phyloP scores from a whole-genome alignment of 176 grass and related monocot genomes.

The Dactylis glomerata region DNA sequence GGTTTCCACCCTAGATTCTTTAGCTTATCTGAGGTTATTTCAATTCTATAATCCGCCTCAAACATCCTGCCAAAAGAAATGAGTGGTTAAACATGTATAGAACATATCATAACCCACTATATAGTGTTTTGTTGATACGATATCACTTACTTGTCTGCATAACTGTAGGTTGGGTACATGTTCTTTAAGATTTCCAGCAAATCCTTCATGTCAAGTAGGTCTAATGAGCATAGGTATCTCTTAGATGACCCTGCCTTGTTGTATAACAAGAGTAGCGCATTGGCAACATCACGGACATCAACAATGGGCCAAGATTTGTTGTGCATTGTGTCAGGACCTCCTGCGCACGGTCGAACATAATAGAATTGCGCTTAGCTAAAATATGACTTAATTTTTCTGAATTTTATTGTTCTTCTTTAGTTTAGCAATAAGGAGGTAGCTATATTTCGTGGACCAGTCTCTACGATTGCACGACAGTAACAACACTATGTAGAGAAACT shows the following conservation, averaged over 20 bases:
- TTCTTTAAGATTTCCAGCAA: not conserved
- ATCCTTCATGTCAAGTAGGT: not conserved
- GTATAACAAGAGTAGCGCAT: slow-evolving; percentile 17
- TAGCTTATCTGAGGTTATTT: slow-evolving; percentile 14
- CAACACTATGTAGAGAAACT: too few relatives aligned
- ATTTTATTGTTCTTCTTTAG: not conserved
- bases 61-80: not conserved
- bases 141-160: slow-evolving; percentile 17
- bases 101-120: not conserved
- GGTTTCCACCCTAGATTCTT: slow-evolving; percentile 35
- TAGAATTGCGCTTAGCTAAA: not conserved
- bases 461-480: not conserved
- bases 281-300: slow-evolving; percentile 8
- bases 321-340: not conserved
- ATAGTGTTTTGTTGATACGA: not conserved
- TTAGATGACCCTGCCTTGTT: not conserved
- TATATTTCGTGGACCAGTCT: not conserved
- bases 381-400: not conserved
- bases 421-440: not conserved
- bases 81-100: not conserved
- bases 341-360: not conserved
- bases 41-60: not conserved
- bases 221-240: slow-evolving; percentile 19
- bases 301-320: not conserved
- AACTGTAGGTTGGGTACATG: slow-evolving; percentile 23